A percentile compares a stretch with the other conserved stretches of the same genome.
phyloP scores from a whole-genome alignment of 2,329 filamentous ascomycete species.

The Fusarium xyrophilum region DNA sequence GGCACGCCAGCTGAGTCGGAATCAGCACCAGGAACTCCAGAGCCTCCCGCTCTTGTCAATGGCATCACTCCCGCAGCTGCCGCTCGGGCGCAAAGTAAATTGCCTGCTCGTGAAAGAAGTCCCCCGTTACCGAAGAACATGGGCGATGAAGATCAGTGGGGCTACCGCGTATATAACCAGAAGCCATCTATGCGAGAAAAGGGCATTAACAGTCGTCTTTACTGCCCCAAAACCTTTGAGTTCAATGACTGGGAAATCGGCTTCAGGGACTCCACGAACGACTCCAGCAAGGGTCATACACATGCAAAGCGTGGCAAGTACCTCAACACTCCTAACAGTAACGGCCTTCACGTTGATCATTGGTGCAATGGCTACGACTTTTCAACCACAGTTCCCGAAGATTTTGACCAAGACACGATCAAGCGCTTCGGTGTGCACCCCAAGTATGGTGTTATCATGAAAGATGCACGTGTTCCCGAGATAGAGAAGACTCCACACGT shows the following conservation, averaged over 20 bases:
- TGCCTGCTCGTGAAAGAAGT: slow-evolving; percentile 48
- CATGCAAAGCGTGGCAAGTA: slow-evolving; percentile 61
- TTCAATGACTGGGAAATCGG: slow-evolving; percentile 64
- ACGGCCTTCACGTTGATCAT: slow-evolving; percentile 62
- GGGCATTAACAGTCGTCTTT: slow-evolving; percentile 61
- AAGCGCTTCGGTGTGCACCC: slow-evolving; percentile 60
- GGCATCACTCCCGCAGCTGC: slow-evolving; percentile 37
- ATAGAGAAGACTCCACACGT: slow-evolving; percentile 51
- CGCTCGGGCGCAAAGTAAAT: slow-evolving; percentile 41
- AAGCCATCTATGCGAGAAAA: slow-evolving; percentile 51
- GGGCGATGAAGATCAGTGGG: slow-evolving; percentile 59
- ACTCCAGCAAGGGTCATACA: slow-evolving; percentile 60
- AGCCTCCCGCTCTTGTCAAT: slow-evolving; percentile 42
- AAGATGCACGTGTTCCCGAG: slow-evolving; percentile 54
- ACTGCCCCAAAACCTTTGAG: slow-evolving; percentile 55
- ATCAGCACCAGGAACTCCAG: slow-evolving; percentile 48
- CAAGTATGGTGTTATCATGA: slow-evolving; percentile 60
- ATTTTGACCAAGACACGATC: slow-evolving; percentile 60
- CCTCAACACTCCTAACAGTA: slow-evolving; percentile 60
- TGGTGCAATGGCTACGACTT: slow-evolving; percentile 61
- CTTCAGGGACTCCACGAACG: slow-evolving; percentile 65
- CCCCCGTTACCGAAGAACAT: slow-evolving; percentile 50
- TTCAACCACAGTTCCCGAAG: slow-evolving; percentile 55
- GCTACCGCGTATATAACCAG: slow-evolving; percentile 55
- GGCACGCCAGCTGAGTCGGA: slow-evolving; percentile 48